A percentile compares a stretch with the other conserved stretches of the same genome.
Evolutionary conservation across 164 flowering plant species (phyloP).

Genomic region (Chloranthus sessilifolius): DNA sequence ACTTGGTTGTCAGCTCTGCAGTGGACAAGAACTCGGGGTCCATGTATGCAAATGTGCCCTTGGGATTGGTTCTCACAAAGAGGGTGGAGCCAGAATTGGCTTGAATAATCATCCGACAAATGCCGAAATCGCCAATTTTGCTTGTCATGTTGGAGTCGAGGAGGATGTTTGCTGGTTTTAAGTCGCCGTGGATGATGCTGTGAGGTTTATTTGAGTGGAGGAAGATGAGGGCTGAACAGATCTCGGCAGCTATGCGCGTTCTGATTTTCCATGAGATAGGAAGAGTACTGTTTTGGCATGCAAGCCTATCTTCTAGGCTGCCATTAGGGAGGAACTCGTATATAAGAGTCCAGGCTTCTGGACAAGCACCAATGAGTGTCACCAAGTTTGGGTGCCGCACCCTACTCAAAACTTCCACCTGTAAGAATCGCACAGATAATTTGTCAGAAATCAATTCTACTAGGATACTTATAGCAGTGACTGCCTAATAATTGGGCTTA

Average conservation of each 20-base stretch:
- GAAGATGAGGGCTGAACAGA: constrained; percentile 77
- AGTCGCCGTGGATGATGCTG: constrained; percentile 69
- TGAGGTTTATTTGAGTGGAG: constrained; percentile 65
- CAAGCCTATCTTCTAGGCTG: constrained; percentile 88
- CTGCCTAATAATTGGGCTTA: too few species aligned
- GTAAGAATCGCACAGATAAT: too few species aligned
- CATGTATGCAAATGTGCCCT: constrained; percentile 64
- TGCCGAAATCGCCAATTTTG: constrained; percentile 87
- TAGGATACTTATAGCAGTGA: too few species aligned
- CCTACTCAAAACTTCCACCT: constrained; percentile 80
- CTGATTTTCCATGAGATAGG: constrained; percentile 84
- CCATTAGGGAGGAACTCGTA: constrained; percentile 86
- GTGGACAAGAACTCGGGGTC: constrained; percentile 75
- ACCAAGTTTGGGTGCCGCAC: constrained; percentile 84
- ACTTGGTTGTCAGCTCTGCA: constrained; percentile 69
- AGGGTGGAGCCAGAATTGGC: constrained; percentile 21
- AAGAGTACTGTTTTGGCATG: constrained; percentile 55
- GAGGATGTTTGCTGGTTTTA: constrained; percentile 77
- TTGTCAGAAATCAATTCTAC: too few species aligned
- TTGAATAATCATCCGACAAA: constrained; percentile 38
- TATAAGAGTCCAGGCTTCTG: constrained; percentile 60
- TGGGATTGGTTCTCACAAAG: constrained; percentile 46
- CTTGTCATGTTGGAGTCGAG: constrained; percentile 55
- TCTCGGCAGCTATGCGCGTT: constrained; percentile 63
- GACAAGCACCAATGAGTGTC: constrained; percentile 83